Percentiles rank a stretch among this genome's conserved stretches.
Evolutionary conservation across 768 basidiomycete species (phyloP).

Genomic region (Agrocybe pediades): DNA sequence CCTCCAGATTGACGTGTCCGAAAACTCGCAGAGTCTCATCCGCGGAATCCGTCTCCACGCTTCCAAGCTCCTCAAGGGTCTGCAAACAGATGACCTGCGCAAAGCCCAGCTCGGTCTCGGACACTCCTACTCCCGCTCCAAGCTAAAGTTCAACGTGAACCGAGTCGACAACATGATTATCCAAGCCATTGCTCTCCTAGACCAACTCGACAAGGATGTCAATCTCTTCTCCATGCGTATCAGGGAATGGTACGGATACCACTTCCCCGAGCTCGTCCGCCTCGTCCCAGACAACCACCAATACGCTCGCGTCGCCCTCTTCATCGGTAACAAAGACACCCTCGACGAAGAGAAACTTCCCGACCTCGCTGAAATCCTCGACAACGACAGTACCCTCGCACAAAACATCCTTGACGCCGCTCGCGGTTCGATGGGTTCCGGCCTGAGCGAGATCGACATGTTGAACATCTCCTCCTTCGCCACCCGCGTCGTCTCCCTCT

Average conservation of each 20-base stretch:
- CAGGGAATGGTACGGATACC: slow-evolving; percentile 99
- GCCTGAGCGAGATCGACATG: slow-evolving; percentile 90
- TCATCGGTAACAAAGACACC: slow-evolving; percentile 88
- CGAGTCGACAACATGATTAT: slow-evolving; percentile 99
- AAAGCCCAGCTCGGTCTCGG: slow-evolving; percentile 97
- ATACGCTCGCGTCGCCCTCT: slow-evolving; percentile 83
- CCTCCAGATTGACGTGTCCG: slow-evolving; percentile 80
- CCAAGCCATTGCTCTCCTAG: slow-evolving; percentile 96
- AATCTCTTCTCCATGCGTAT: slow-evolving; percentile 99
- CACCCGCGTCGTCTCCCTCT: slow-evolving; percentile 84
- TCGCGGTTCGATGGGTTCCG: slow-evolving; percentile 91
- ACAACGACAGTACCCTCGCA: slow-evolving; percentile 82
- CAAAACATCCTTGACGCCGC: slow-evolving; percentile 95
- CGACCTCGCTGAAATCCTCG: slow-evolving; percentile 77
- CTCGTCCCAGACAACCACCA: slow-evolving; percentile 94
- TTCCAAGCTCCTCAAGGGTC: slow-evolving; percentile 83
- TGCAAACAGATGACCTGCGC: slow-evolving; percentile 84
- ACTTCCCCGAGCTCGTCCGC: slow-evolving; percentile 95
- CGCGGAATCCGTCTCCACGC: slow-evolving; percentile 94
- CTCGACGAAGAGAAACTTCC: slow-evolving; percentile 79
- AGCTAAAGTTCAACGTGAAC: slow-evolving; percentile 98
- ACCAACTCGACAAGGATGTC: slow-evolving; percentile 99
- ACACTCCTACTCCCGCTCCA: slow-evolving; percentile 96
- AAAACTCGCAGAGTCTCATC: slow-evolving; percentile 80
- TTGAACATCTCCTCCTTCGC: slow-evolving; percentile 95